Evolutionary conservation across 192 early-diverging fungal species (phyloP).

Genomic region (Piromyces finnis): DNA sequence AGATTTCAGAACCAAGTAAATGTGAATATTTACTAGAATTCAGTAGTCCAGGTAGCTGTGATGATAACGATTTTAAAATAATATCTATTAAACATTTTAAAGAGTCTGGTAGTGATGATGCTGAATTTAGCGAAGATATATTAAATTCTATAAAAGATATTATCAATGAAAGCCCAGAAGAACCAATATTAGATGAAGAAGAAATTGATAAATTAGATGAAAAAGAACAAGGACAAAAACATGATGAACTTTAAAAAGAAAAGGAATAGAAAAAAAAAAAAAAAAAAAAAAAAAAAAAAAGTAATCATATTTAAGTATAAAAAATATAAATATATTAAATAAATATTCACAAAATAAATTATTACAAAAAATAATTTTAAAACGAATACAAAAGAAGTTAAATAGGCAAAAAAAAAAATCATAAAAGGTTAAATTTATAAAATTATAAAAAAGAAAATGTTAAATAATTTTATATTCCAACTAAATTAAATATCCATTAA

Average conservation of each 20-base stretch:
- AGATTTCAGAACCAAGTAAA: slow-evolving; percentile 74
- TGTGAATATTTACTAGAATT: slow-evolving; percentile 76
- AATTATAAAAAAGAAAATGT: too few relatives aligned
- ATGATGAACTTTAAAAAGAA: too few relatives aligned
- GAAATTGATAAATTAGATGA: neutral
- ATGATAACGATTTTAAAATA: neutral
- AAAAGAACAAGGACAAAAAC: too few relatives aligned
- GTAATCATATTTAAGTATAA: neutral
- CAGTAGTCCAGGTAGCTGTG: slow-evolving; percentile 63
- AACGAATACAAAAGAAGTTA: too few relatives aligned
- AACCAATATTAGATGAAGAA: neutral
- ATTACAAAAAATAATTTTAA: too few relatives aligned
- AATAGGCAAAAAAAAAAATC: too few relatives aligned
- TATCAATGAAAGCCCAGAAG: neutral
- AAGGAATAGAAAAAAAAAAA: neutral
- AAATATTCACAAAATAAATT: too few relatives aligned
- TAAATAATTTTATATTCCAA: too few relatives aligned
- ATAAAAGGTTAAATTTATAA: too few relatives aligned
- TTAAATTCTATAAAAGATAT: neutral
- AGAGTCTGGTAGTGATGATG: too few relatives aligned
- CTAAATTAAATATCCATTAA: too few relatives aligned
- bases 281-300: neutral
- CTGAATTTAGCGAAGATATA: neutral
- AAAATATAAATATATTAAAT: neutral
- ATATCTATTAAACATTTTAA: too few relatives aligned